phyloP scores from a whole-genome alignment of 2,329 filamentous ascomycete genomes.

The Dothistroma pini region DNA sequence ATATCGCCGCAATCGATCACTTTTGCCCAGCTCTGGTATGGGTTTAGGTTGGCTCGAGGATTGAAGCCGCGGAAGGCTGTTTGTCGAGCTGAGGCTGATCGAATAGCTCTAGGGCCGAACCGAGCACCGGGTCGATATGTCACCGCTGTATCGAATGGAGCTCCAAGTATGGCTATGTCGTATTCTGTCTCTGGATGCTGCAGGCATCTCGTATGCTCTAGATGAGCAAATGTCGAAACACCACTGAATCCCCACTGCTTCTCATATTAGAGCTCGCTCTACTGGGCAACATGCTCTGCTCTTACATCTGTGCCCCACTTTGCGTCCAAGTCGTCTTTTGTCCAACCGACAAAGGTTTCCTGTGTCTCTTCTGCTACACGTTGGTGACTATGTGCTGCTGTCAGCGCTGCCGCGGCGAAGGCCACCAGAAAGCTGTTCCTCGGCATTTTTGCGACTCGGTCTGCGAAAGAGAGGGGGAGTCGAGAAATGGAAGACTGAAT shows the following conservation, averaged over 20 bases:
- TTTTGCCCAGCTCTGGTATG: constrained; percentile 72
- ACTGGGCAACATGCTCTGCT: background rate
- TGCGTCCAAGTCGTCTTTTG: constrained; percentile 28
- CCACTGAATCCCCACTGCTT: constrained; percentile 34
- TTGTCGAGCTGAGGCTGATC: constrained; percentile 77
- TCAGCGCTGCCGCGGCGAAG: background rate
- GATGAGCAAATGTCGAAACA: constrained; percentile 42
- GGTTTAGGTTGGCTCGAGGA: constrained; percentile 75
- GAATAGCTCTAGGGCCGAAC: constrained; percentile 84
- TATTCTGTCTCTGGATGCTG: constrained; percentile 43
- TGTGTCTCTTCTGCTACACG: constrained; percentile 17
- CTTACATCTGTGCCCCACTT: constrained; percentile 30
- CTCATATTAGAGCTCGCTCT: background rate
- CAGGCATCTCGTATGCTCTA: constrained; percentile 47
- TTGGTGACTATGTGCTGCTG: constrained; percentile 16
- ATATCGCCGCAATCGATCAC: constrained; percentile 91
- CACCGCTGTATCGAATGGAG: constrained; percentile 63
- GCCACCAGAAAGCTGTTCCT: constrained; percentile 5
- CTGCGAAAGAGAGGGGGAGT: background rate
- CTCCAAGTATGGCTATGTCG: constrained; percentile 61
- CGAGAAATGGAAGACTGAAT: constrained; percentile 6
- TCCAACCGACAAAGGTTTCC: constrained; percentile 27
- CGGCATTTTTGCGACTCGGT: background rate
- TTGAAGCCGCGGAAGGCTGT: constrained; percentile 79
- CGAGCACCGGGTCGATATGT: constrained; percentile 59